Percentiles rank a stretch among this genome's conserved stretches.
These are phyloP conservation scores for Pholiota adiposa DNA, from an alignment of 1,284 basidiomycete species.

Conservation along the genomic window DNA sequence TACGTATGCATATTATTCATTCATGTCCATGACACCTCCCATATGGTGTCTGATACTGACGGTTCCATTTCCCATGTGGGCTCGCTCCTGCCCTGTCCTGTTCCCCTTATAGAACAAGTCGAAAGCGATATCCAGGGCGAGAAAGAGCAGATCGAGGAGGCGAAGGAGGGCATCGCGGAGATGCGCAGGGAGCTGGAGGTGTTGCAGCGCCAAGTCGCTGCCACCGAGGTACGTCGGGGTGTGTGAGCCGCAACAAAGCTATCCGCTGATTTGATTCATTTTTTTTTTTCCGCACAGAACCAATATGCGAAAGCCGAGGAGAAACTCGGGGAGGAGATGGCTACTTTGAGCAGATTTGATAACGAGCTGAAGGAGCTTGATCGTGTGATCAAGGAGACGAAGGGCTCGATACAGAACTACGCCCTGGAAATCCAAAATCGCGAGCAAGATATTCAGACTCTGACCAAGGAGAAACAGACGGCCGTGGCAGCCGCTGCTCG, in stretches of 20 bases:
- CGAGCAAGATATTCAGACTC: constrained; percentile 53
- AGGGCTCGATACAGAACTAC: constrained; percentile 72
- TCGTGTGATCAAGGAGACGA: constrained; percentile 80
- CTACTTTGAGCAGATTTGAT: constrained; percentile 87
- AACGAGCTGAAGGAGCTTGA: constrained; percentile 87
- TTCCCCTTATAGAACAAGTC: constrained; percentile 75
- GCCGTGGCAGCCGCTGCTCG: constrained; percentile 50
- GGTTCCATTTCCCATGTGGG: neutral
- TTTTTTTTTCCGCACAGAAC: no score
- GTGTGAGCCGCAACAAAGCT: neutral
- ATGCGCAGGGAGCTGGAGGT: constrained; percentile 69
- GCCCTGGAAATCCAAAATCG: constrained; percentile 71
- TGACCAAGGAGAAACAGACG: constrained; percentile 58
- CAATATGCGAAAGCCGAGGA: constrained; percentile 66
- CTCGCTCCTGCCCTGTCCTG: no score
- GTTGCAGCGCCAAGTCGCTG: constrained; percentile 56
- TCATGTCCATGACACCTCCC: no score
- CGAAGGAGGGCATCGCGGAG: constrained; percentile 59
- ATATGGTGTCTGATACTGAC: neutral
- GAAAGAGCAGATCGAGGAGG: constrained; percentile 63
- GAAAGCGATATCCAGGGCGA: constrained; percentile 77
- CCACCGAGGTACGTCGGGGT: constrained; percentile 53
- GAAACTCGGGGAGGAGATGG: constrained; percentile 81
- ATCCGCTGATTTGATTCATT: neutral
- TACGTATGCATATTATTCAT: constrained; percentile 40